These are phyloP conservation scores for Calocybe indica DNA, from an alignment of 768 basidiomycete species.

Conservation along the genomic window DNA sequence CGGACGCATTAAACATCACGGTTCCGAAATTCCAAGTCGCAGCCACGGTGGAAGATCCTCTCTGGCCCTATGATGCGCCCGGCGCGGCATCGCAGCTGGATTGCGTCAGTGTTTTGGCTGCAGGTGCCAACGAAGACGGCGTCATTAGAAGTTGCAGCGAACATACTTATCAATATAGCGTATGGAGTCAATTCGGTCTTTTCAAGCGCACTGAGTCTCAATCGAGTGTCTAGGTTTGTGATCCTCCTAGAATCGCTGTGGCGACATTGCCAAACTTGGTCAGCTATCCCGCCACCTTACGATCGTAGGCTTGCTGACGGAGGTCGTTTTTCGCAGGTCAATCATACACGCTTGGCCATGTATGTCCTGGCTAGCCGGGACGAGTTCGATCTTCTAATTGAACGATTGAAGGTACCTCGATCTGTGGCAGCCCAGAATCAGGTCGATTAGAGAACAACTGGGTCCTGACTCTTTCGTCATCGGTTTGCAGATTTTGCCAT, in stretches of 20 bases:
- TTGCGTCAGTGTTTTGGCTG: constrained; percentile 42
- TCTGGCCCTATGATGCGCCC: constrained; percentile 43
- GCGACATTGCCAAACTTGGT: constrained; percentile 47
- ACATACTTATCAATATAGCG: constrained; percentile 50
- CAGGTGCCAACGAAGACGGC: constrained; percentile 34
- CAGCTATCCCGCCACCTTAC: constrained; percentile 4
- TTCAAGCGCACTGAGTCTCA: neutral
- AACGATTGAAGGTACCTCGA: constrained; percentile 38
- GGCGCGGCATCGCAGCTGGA: constrained; percentile 38
- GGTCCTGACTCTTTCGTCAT: constrained; percentile 44
- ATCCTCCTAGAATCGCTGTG: constrained; percentile 34
- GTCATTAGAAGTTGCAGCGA: constrained; percentile 46
- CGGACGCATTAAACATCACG: constrained; percentile 28
- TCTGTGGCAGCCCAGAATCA: constrained; percentile 48
- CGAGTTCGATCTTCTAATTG: neutral
- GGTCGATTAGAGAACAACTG: constrained; percentile 37
- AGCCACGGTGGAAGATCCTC: constrained; percentile 43
- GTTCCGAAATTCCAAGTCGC: constrained; percentile 42
- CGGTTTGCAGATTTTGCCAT: constrained; percentile 19
- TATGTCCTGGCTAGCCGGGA: constrained; percentile 14
- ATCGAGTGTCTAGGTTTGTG: constrained; percentile 25
- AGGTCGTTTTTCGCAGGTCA: constrained; percentile 30
- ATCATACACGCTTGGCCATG: constrained; percentile 45
- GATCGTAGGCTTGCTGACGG: neutral
- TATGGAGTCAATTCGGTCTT: constrained; percentile 13